These are phyloP conservation scores for Usnea hakonensis DNA, from an alignment of 495 filamentous ascomycete genomes.

Conservation along the genomic window DNA sequence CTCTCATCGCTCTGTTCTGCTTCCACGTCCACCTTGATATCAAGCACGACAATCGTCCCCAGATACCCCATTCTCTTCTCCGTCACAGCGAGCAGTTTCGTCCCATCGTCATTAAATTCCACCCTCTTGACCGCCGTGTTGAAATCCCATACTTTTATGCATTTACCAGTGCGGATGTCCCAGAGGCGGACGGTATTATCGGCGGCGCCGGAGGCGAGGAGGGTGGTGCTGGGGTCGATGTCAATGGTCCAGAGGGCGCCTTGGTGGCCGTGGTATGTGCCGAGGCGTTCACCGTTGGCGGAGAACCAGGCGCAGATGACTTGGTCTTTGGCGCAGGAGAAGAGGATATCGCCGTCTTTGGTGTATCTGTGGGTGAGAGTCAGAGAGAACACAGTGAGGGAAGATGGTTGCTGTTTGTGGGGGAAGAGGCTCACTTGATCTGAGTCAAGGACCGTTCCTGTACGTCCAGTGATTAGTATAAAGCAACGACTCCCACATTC, in stretches of 20 bases:
- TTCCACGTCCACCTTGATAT: conserved; percentile 70
- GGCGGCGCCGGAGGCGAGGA: conserved; percentile 90
- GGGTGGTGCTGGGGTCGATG: conserved; percentile 85
- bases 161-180: conserved; percentile 89
- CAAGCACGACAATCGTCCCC: conserved; percentile 84
- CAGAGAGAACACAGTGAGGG: neutral
- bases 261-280: conserved; percentile 93
- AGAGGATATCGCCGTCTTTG: conserved; percentile 92
- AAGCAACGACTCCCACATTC: neutral
- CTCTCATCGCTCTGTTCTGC: conserved; percentile 80
- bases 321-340: conserved; percentile 97
- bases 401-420: neutral
- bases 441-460: conserved; percentile 93
- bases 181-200: conserved; percentile 97
- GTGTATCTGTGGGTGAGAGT: conserved; percentile 56
- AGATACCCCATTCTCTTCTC: conserved; percentile 96
- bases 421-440: conserved; percentile 63
- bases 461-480: neutral
- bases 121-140: conserved; percentile 91
- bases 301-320: conserved; percentile 91
- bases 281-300: conserved; percentile 88
- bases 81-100: conserved; percentile 80
- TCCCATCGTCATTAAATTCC: conserved; percentile 91
- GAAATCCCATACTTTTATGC: conserved; percentile 95
- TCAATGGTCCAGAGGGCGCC: conserved; percentile 99